Evolutionary conservation across 495 filamentous ascomycete genomes (phyloP).

Genomic region (Podospora bellae-mahoneyi): DNA sequence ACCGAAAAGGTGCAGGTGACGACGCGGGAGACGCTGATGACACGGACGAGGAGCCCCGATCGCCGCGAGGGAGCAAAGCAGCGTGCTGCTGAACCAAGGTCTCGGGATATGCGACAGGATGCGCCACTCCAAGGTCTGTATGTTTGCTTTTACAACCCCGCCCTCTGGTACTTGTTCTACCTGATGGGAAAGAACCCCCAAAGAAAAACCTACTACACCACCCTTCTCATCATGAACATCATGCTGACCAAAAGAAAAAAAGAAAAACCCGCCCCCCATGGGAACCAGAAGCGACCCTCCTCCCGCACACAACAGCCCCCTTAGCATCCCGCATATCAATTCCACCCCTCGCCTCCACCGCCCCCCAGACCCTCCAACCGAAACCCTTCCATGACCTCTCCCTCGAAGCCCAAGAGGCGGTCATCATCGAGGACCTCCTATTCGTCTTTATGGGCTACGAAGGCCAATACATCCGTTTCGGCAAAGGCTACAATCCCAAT

Average conservation of each 20-base stretch:
- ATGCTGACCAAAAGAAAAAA: slow-evolving; percentile 14
- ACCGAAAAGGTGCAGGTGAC: slow-evolving; percentile 57
- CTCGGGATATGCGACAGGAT: slow-evolving; percentile 45
- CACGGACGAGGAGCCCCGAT: slow-evolving; percentile 62
- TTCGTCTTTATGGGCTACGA: slow-evolving; percentile 99
- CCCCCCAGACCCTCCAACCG: slow-evolving; percentile 70
- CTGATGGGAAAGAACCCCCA: slow-evolving; percentile 8
- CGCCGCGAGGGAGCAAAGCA: slow-evolving; percentile 52
- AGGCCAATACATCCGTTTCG: slow-evolving; percentile 90
- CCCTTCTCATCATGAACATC: no score
- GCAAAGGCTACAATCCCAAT: slow-evolving; percentile 72
- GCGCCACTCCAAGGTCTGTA: slow-evolving; percentile 31
- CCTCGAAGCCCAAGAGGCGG: slow-evolving; percentile 76
- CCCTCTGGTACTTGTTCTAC: background rate
- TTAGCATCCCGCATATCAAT: slow-evolving; percentile 81
- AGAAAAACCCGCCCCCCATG: slow-evolving; percentile 47
- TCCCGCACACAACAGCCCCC: slow-evolving; percentile 83
- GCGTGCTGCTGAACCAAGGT: slow-evolving; percentile 44
- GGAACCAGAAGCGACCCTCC: slow-evolving; percentile 77
- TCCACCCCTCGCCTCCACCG: slow-evolving; percentile 69
- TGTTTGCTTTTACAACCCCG: background rate
- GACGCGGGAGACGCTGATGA: slow-evolving; percentile 60
- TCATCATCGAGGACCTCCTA: slow-evolving; percentile 82
- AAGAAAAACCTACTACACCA: background rate
- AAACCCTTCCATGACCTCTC: slow-evolving; percentile 67